Base-by-base conservation (phyloP, 208 protist genomes). In the Vickermania spadyakhi region DNA sequence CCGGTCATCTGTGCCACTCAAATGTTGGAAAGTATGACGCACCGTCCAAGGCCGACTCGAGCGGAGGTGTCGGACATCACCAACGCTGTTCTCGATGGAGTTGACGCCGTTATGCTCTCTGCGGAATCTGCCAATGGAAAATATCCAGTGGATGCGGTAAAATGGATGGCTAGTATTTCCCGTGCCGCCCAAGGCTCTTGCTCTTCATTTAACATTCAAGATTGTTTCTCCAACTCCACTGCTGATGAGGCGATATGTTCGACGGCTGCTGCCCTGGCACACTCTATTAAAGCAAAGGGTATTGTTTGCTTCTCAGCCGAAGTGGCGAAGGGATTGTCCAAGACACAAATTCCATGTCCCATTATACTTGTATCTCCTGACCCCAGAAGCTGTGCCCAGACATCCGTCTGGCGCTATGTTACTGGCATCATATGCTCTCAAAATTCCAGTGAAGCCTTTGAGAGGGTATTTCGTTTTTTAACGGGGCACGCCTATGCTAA, bases 1-100 rank as follows among this genome's bases (percentile, higher is more conserved):
- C 97, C 97, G 23, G 97, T 99, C 25, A 99, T 99, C 68, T 98
- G 95, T 29, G 98, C 98, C 5, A 99, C 98, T 45, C 98, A 99
- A 78, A 99, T 99, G 98, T 89, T 99, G 50, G 97, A 99, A 75
- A 98, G 88, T 57, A 96, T 97, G 92, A 96, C 86, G 58, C 74
- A 85, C 56, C 99, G 99, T 72, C 97, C 97, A 25, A 82, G 97
- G 45, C 98, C 98, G 26, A 99, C 98, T n/a, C 91, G 98, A 49
- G 98, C 98, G 30, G 98, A 99, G 84, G 96, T 97, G 28, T 94
- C 91, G 1, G 96, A 97, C 72, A 96, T 99, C 22, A 96, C 96
- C 31, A 99, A 99, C 72, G 97, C 97, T 23, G 96, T 99, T 22
- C 89, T 98, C 52, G 97, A 99, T 80, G 98, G 98, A 36, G 96